Conservation (phyloP, 2,329 filamentous ascomycete species). For the Ceratocystis alfenasii region DNA sequence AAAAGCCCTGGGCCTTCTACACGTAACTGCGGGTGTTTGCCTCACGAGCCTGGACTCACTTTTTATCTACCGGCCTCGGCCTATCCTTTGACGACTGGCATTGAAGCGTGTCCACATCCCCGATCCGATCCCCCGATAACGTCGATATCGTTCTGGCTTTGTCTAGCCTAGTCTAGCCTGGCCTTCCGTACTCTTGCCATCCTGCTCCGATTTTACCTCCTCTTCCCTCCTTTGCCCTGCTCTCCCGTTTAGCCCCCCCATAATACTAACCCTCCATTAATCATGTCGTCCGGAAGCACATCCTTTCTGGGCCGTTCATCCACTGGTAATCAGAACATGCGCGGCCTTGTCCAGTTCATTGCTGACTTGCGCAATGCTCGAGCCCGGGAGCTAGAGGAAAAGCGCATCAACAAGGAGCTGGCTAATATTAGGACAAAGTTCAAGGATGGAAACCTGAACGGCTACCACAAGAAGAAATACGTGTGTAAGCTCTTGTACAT, state of each 20-base stretch:
- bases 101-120: conserved; percentile 1
- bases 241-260: too few species aligned
- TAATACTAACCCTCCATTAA: too few species aligned
- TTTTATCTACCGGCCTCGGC: not conserved
- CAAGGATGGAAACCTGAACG: conserved; percentile 84
- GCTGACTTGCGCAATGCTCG: conserved; percentile 90
- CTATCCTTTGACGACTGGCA: not conserved
- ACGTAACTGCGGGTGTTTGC: too few species aligned
- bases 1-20: too few species aligned
- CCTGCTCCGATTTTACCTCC: not conserved
- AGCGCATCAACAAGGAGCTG: conserved; percentile 98
- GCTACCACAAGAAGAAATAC: conserved; percentile 99
- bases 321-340: conserved; percentile 56
- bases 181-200: not conserved
- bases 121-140: not conserved
- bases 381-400: conserved; percentile 92
- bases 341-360: conserved; percentile 93
- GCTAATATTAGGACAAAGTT: conserved; percentile 98
- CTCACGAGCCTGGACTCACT: too few species aligned
- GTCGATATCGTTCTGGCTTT: not conserved
- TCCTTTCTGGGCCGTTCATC: conserved; percentile 56
- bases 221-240: conserved; percentile 23
- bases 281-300: conserved; percentile 45
- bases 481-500: conserved; percentile 99
- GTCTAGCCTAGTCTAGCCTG: not conserved